Base-by-base conservation (phyloP, 148 eudicot genomes). In the Dianthus caryophyllus region DNA sequence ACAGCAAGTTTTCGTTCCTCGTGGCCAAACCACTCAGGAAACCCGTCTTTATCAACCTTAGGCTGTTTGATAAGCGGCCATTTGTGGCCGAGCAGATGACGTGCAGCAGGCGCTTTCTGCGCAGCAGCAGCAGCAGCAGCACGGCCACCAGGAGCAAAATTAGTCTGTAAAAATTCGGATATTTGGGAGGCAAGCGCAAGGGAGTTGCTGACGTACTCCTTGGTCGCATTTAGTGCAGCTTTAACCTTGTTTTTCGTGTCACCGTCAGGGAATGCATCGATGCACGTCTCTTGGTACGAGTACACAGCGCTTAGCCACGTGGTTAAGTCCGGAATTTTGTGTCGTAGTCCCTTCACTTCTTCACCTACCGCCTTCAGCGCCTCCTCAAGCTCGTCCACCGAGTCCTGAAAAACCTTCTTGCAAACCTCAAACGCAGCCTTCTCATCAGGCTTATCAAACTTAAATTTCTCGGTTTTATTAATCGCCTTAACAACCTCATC, bases 221-320 rank as follows among this genome's bases (percentile, higher is more conserved):
- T 72, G 0, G 85, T 56, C 18, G 33, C 70, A 21, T 80, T 83
- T 30, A 93, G 61, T 9, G 77, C 68, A 9, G 60, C 72, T 68
- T 76, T 44, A 64, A 87, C 31, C 27, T 69, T 54, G 15, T 56
- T 36, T 83, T 81, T 83, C 24, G 74, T 27, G 17, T 78, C 71
- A 0, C 85, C 95, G 4, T 85, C 84, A 0, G 94, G 87, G 39
- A 89, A 78, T 0, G 85, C 91, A 44, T 89, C 98, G 8, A 89
- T 57, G 66, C 98, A 93, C 0, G 91, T 87, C 22, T 86, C 82
- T 64, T 86, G 89, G 70, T 93, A 93, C 1, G 95, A 81, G 63
- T 86, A 69, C 0, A 86, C 98, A 0, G 98, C 98, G 49, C 98
- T 93, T 18, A 93, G 57, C 95, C 91, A 87, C 55, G 85, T 89